Evolutionary conservation across 306 rosid species (phyloP).

Genomic region (Dalbergia oliveri): DNA sequence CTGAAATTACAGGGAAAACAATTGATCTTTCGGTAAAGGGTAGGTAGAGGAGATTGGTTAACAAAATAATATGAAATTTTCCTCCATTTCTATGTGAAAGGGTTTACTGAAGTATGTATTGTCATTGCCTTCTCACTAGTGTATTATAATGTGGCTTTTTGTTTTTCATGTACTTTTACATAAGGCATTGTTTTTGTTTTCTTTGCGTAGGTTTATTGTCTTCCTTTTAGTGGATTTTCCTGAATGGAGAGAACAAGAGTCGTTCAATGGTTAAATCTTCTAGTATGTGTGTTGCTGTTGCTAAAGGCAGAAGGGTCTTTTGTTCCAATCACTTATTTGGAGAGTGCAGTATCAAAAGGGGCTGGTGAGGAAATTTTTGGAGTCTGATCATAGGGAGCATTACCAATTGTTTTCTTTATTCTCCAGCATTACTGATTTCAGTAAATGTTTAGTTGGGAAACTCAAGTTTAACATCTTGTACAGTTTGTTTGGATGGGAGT

Average conservation of each 20-base stretch:
- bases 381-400: neutral
- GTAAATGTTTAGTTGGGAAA: slow-evolving; percentile 1
- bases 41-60: neutral
- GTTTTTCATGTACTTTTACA: neutral
- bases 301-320: slow-evolving; percentile 52
- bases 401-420: neutral
- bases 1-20: neutral
- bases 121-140: neutral
- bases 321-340: slow-evolving; percentile 68
- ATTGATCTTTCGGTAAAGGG: neutral
- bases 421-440: neutral
- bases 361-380: slow-evolving; percentile 73
- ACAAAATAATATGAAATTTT: neutral
- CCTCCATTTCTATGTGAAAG: neutral
- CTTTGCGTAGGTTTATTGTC: slow-evolving; percentile 14
- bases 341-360: slow-evolving; percentile 77
- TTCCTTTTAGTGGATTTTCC: slow-evolving; percentile 38
- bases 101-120: neutral
- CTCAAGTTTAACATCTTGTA: slow-evolving; percentile 40
- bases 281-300: slow-evolving; percentile 51
- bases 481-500: slow-evolving; percentile 98
- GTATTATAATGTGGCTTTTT: neutral
- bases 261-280: slow-evolving; percentile 53
- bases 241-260: slow-evolving; percentile 65
- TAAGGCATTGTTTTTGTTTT: slow-evolving; percentile 23